Percentiles rank a stretch among this genome's conserved stretches.
These are phyloP conservation scores for Ascochyta clinopodiicola DNA, from an alignment of 2,329 filamentous ascomycete species.

Conservation along the genomic window DNA sequence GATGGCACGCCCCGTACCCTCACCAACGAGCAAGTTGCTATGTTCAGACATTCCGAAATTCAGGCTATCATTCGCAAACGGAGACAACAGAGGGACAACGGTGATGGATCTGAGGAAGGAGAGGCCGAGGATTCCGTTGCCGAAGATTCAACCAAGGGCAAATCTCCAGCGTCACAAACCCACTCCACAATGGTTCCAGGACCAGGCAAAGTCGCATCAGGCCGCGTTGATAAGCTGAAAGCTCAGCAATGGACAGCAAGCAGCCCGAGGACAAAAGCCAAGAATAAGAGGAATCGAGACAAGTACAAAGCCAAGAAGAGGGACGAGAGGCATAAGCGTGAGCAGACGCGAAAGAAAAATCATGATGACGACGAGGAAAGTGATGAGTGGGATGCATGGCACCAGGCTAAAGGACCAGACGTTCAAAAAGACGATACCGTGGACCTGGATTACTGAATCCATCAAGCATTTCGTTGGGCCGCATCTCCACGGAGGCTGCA, in stretches of 20 bases:
- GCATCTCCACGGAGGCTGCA: not conserved
- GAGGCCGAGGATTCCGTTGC: conserved; percentile 7
- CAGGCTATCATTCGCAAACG: conserved; percentile 65
- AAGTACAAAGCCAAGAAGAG: conserved; percentile 37
- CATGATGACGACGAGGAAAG: conserved; percentile 35
- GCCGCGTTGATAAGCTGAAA: conserved; percentile 26
- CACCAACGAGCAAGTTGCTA: conserved; percentile 87
- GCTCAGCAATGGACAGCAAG: conserved; percentile 37
- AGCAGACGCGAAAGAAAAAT: conserved; percentile 24
- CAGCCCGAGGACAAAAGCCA: conserved; percentile 34
- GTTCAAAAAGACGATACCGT: conserved; percentile 47
- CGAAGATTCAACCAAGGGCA: not conserved
- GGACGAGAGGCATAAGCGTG: conserved; percentile 25
- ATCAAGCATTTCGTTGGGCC: not conserved
- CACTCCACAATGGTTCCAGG: not conserved
- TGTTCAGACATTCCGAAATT: conserved; percentile 89
- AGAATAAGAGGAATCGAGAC: conserved; percentile 32
- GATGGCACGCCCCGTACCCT: conserved; percentile 89
- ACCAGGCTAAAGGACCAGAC: conserved; percentile 54
- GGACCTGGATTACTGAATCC: conserved; percentile 57
- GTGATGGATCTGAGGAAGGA: conserved; percentile 23
- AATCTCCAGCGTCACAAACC: conserved; percentile 1
- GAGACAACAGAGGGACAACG: conserved; percentile 30
- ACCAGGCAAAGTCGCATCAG: conserved; percentile 21
- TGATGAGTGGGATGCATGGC: conserved; percentile 53